phyloP scores from a whole-genome alignment of 2,329 filamentous ascomycete species.

The Mycosphaerella arachidis region DNA sequence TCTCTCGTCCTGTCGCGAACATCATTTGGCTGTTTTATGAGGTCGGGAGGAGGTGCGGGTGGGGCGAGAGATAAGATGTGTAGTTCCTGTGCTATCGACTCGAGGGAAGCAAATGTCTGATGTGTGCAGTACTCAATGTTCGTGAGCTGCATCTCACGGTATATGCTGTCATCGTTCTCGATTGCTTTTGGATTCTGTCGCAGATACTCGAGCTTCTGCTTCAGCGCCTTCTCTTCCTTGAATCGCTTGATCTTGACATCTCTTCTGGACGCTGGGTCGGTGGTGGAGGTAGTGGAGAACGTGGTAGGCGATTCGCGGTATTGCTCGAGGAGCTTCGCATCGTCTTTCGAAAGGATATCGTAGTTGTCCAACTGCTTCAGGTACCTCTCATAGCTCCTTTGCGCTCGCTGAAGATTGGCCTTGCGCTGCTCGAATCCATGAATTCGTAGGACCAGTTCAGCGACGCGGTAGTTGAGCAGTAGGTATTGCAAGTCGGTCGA shows the following conservation, averaged over 20 bases:
- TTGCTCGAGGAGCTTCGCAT: constrained; percentile 65
- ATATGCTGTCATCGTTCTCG: constrained; percentile 77
- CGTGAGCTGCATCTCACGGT: constrained; percentile 72
- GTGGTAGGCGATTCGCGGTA: constrained; percentile 67
- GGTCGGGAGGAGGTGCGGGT: constrained; percentile 41
- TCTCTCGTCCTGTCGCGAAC: constrained; percentile 42
- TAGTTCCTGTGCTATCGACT: constrained; percentile 77
- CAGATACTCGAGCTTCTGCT: constrained; percentile 71
- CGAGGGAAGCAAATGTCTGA: constrained; percentile 79
- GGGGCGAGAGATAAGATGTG: constrained; percentile 76
- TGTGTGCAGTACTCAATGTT: constrained; percentile 70
- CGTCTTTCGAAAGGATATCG: constrained; percentile 59
- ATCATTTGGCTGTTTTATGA: constrained; percentile 39
- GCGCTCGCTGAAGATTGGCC: constrained; percentile 57
- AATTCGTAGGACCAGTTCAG: constrained; percentile 70
- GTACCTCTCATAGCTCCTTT: constrained; percentile 72
- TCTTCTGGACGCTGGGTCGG: constrained; percentile 64
- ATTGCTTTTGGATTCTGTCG: constrained; percentile 55
- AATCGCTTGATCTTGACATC: constrained; percentile 84
- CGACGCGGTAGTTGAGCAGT: constrained; percentile 70
- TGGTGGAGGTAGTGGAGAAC: constrained; percentile 67
- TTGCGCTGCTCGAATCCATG: constrained; percentile 58
- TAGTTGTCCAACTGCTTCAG: constrained; percentile 75
- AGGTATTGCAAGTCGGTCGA: constrained; percentile 83
- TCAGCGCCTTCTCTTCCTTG: constrained; percentile 78